Evolutionary conservation across 768 basidiomycete genomes (phyloP).

Genomic region (Calocybe cyanea): DNA sequence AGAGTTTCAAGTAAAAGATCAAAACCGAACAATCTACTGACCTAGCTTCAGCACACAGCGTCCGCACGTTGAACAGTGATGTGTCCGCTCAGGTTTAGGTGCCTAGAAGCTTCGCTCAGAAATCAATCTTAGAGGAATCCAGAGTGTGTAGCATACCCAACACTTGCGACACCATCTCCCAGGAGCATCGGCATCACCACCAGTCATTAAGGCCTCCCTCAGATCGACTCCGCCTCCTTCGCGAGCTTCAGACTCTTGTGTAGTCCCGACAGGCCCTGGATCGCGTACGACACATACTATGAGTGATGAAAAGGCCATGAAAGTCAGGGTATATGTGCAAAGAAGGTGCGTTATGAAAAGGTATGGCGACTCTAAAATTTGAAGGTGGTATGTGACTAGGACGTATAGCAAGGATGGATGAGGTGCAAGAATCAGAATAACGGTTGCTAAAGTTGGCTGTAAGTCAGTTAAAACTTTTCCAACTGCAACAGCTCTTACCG

Average conservation of each 20-base stretch:
- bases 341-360: conserved; percentile 52
- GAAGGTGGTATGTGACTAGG: conserved; percentile 64
- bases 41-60: conserved; percentile 86
- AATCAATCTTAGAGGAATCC: background rate
- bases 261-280: conserved; percentile 57
- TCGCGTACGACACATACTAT: conserved; percentile 70
- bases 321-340: conserved; percentile 61
- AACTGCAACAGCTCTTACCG: conserved; percentile 31
- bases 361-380: conserved; percentile 42
- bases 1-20: background rate
- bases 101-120: conserved; percentile 28
- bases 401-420: conserved; percentile 72
- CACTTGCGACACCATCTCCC: conserved; percentile 78
- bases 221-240: conserved; percentile 45
- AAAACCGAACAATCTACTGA: conserved; percentile 27
- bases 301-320: conserved; percentile 69
- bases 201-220: conserved; percentile 56
- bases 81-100: conserved; percentile 75
- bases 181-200: conserved; percentile 48
- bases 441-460: conserved; percentile 25
- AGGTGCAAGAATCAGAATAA: conserved; percentile 61
- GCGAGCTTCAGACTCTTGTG: conserved; percentile 23
- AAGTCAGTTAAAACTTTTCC: background rate
- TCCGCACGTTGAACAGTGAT: conserved; percentile 73
- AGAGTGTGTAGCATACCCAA: conserved; percentile 38